Evolutionary conservation across 225 moss, liverwort and hornwort species (phyloP), one percentile per base, ranked within the genome.

Genomic region (Physcomitrellopsis africana): DNA sequence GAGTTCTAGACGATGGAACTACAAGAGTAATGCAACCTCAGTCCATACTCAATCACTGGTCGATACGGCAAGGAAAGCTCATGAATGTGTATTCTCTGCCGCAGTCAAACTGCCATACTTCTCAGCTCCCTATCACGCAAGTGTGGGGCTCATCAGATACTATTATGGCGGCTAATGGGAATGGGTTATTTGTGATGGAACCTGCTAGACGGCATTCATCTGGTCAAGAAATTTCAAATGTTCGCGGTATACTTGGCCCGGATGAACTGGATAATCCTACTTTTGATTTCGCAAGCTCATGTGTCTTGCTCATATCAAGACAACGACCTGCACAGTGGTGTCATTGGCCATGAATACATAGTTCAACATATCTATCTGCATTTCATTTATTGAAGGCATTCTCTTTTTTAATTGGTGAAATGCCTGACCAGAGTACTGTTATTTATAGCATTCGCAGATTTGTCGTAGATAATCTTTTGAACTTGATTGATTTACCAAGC

Each of bases 1-100:
- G 61, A 74, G 65, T 32, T 52, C 70, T 51, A 51, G 76, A 51
- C 61, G 84, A 80, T 37, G 67, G 84, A 7, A 5, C 32, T 1
- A 48, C 75, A n/a, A 65, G 72, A 74, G 37, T 53, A 43, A 65
- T 71, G 60, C 73, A 81, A 57, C 79, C 87, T 58, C 88, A 91
- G 64, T 86, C 86, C 77, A 92, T 82, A 80, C 87, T 99, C 43
- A 86, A 87, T 60, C 93, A 99, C 71, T 99, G 97, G 97, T 99
- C 97, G 9, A 81, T 99, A 19, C 86, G 90, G 64, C 91, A 89
- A 70, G 93, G 92, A 56, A 92, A 89, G 78, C 92, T 95, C 60
- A 89, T 95, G 86, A 87, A 86, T 74, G 68, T 79, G 52, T 93
- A 92, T 73, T 82, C 78, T 60, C 78, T 99, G 47, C 90, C 91